Evolutionary conservation across 129 eudicot species (phyloP), one percentile per base, ranked within the genome.

Genomic region (Cynara cardunculus): DNA sequence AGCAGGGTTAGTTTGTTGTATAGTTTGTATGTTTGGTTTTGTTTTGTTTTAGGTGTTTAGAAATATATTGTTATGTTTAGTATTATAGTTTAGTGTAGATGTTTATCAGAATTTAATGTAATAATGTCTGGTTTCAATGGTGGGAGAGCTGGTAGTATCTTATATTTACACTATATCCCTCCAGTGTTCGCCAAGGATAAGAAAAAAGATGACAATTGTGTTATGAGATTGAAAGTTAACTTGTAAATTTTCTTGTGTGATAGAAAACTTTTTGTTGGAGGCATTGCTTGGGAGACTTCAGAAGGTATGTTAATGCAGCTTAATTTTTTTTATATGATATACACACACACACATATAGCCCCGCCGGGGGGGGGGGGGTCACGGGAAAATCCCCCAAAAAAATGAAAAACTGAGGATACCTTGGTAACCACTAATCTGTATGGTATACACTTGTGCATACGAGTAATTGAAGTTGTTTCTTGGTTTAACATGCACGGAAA

Each of bases 251-350:
- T 89, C 81, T 89, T 86, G 81, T 93, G 83, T 90, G 85, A 75
- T 93, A 93, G 98, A 90, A 93, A 93, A 77, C 98, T 93, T 62
- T 93, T 93, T 84, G 96, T 93, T 77, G 98, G 98, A 84, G 98
- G 98, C 88, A 90, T 93, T 85, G 98, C 98, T 71, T 93, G 98
- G 98, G 98, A 93, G 93, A 93, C 98, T 19, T 77, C 88, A 7
- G 94, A 93, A 93, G 98, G 98, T 93, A 87, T 77, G 72, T 18
- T 61, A 69, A 37, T 81, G 46, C 32, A 24, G 3, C 39, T 53
- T 27, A 24, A 25, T 44, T 8, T 22, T 27, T n/a, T 44, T 61
- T 14, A 1, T 56, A 32, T 28, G n/a, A 25, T 44, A 28, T 34
- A 59, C 12, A n/a, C n/a, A n/a, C n/a, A n/a, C n/a, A n/a, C n/a